Percentiles rank a stretch among this genome's conserved stretches.
These are phyloP conservation scores for Pelargonium fulgidum DNA, from an alignment of 441 rosid genomes.

Conservation along the genomic window DNA sequence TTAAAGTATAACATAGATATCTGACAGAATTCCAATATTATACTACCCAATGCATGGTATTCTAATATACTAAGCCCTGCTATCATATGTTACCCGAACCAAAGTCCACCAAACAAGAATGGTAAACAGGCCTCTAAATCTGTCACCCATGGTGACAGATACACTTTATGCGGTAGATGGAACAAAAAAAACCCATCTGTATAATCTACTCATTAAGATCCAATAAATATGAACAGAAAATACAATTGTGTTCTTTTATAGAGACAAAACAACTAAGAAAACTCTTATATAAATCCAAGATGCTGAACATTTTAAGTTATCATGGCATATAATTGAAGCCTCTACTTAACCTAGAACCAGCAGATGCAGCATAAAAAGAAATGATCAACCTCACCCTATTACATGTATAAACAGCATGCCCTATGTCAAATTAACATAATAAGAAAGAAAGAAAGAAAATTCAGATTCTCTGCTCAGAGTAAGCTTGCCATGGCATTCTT, in stretches of 20 bases:
- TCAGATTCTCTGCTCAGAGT: too few species aligned
- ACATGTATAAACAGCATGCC: too few species aligned
- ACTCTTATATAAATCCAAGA: background rate
- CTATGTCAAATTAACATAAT: too few species aligned
- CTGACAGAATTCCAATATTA: too few species aligned
- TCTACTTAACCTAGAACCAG: too few species aligned
- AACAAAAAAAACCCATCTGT: background rate
- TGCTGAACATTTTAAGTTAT: background rate
- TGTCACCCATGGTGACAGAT: background rate
- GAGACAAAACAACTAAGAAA: background rate
- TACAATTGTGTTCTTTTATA: background rate
- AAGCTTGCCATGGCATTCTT: too few species aligned
- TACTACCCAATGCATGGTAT: background rate
- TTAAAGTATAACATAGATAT: too few species aligned
- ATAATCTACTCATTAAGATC: background rate
- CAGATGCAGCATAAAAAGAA: too few species aligned
- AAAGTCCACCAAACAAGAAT: conserved; percentile 4
- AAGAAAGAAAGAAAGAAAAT: too few species aligned
- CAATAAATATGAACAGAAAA: background rate
- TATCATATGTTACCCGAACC: background rate
- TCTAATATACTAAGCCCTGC: background rate
- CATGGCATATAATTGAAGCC: too few species aligned
- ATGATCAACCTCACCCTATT: too few species aligned
- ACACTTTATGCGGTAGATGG: background rate
- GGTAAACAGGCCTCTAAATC: background rate